Conservation (phyloP, 352 stramenopile genomes). For the Globisporangium parvum region DNA sequence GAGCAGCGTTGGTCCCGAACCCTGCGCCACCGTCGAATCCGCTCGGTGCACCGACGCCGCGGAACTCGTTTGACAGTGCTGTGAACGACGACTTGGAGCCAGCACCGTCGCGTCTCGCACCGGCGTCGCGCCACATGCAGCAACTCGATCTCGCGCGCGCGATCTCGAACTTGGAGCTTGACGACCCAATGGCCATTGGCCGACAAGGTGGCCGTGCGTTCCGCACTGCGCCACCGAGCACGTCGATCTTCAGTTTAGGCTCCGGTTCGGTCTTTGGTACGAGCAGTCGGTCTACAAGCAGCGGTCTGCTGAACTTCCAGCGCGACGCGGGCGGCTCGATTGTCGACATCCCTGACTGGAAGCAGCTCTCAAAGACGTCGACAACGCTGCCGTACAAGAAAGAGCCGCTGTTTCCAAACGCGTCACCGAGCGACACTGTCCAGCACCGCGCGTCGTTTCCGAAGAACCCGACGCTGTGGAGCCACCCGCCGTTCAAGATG, state of each 20-base stretch:
- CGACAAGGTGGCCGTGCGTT: constrained; percentile 43
- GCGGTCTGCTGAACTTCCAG: constrained; percentile 39
- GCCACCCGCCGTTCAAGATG: constrained; percentile 49
- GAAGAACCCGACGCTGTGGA: constrained; percentile 63
- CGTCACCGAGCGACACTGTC: constrained; percentile 6
- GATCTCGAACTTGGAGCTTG: constrained; percentile 73
- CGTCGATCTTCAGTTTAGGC: constrained; percentile 68
- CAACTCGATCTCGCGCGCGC: constrained; percentile 66
- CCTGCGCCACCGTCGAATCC: constrained; percentile 6
- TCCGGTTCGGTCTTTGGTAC: constrained; percentile 42
- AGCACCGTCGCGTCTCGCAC: constrained; percentile 27
- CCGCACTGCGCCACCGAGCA: constrained; percentile 38
- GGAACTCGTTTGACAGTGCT: constrained; percentile 14
- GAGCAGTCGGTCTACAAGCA: constrained; percentile 32
- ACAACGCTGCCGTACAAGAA: constrained; percentile 49
- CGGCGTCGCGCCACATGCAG: constrained; percentile 71
- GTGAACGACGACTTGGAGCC: constrained; percentile 16
- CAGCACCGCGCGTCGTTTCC: constrained; percentile 34
- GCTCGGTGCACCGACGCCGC: constrained; percentile 8
- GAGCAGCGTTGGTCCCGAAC: not conserved
- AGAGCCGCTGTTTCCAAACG: constrained; percentile 20
- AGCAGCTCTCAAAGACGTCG: constrained; percentile 50
- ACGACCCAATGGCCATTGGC: constrained; percentile 67
- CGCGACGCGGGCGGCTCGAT: constrained; percentile 40
- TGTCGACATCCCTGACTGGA: constrained; percentile 51